Base-by-base conservation (phyloP, 176 grass and related monocot genomes). In the Saccharum officinarum region DNA sequence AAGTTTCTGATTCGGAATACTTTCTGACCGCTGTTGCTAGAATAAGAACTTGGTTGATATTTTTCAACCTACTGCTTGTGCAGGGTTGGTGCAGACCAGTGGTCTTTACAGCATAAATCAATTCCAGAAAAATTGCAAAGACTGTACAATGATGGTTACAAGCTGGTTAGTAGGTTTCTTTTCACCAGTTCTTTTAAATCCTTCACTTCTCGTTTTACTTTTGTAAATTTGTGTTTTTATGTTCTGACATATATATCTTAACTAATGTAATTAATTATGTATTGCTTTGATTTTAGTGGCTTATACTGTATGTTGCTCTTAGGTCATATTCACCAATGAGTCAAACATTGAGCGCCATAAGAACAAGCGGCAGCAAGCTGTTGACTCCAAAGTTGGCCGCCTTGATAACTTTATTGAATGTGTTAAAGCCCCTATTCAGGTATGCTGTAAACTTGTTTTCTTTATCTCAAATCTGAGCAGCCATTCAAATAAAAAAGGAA, bases 291-390 rank as follows among this genome's bases (percentile, higher is more conserved):
- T 40, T 77, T 41, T 22, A 5, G 41, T 63, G 25, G 5, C 25
- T 74, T 39, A 61, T 60, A 14, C 5, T 79, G 23, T 64, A 64
- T 63, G 67, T 30, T 87, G 14, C 62, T 87, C 37, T 70, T 84
- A 98, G 93, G 96, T 95, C 82, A 98, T 98, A 46, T 98, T 95
- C 83, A 98, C 96, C 59, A 98, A 94, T 75, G 96, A 94, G 83
- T 85, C 93, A 66, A 94, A 98, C 60, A 98, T 98, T 79, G 91
- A 98, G 36, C 89, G 89, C 68, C 93, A 91, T 91, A 98, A 95
- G 64, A 95, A 98, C 77, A 98, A 94, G 78, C 84, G 93, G 67
- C 96, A 94, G 60, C 73, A 67, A 82, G 96, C 93, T 68, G 89
- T 98, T 72, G 88, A 98, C 77, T 98, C 96, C n/a, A 98, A 98